These are phyloP conservation scores for Podila minutissima DNA, from an alignment of 192 early-diverging fungal genomes.

Conservation along the genomic window DNA sequence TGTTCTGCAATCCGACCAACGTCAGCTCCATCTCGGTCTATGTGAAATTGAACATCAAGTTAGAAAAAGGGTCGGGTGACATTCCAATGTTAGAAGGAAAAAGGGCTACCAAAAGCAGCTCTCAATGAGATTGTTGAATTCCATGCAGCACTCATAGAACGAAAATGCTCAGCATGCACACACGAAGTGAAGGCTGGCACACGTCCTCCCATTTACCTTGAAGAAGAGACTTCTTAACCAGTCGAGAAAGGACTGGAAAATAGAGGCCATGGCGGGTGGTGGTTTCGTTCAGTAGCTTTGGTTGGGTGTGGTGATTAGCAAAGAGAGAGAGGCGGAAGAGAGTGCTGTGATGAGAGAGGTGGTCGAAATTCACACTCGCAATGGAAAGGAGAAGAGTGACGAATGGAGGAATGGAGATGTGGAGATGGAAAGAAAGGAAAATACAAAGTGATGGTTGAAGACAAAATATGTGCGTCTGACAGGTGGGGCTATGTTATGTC, in stretches of 20 bases:
- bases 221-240: slow-evolving; percentile 85
- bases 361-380: background rate
- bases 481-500: background rate
- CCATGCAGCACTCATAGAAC: background rate
- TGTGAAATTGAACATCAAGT: too few species aligned
- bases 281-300: background rate
- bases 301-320: background rate
- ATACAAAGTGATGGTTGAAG: background rate
- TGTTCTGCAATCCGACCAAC: slow-evolving; percentile 87
- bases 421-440: background rate
- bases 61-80: too few species aligned
- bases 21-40: slow-evolving; percentile 91
- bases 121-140: slow-evolving; percentile 7
- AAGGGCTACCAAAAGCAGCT: too few species aligned
- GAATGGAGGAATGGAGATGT: background rate
- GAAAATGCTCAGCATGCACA: background rate
- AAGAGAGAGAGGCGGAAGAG: background rate
- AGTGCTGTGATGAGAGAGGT: background rate
- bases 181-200: background rate
- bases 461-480: background rate
- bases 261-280: slow-evolving; percentile 57
- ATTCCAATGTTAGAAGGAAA: too few species aligned
- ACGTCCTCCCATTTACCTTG: slow-evolving; percentile 58
- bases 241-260: slow-evolving; percentile 66
- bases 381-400: background rate